Evolutionary conservation across 345 rosid genomes (phyloP).

Genomic region (Raphanus raphanistrum): DNA sequence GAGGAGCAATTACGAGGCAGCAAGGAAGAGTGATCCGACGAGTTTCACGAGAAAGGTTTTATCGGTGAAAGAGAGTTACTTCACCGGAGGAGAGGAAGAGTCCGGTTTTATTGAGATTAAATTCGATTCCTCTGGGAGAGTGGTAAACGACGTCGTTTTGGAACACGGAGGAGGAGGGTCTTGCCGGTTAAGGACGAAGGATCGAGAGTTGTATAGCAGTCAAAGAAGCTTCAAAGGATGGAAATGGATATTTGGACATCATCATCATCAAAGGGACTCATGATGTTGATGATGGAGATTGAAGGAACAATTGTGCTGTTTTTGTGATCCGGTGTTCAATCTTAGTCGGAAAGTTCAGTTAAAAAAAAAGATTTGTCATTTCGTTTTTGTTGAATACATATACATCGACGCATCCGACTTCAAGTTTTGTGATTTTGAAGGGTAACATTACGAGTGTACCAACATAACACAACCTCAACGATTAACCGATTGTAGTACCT

Average conservation of each 20-base stretch:
- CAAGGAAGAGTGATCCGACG: slow-evolving; percentile 40
- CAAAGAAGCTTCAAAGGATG: slow-evolving; percentile 86
- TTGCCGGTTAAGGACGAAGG: slow-evolving; percentile 63
- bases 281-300: not conserved
- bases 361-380: not conserved
- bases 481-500: slow-evolving; percentile 11
- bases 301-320: not conserved
- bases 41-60: slow-evolving; percentile 56
- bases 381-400: slow-evolving; percentile 11
- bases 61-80: slow-evolving; percentile 73
- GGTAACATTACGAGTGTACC: not conserved
- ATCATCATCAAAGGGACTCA: slow-evolving; percentile 12
- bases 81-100: slow-evolving; percentile 62
- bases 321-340: not conserved
- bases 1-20: slow-evolving; percentile 53
- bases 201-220: slow-evolving; percentile 68
- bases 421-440: slow-evolving; percentile 2
- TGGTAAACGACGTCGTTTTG: slow-evolving; percentile 35
- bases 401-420: not conserved
- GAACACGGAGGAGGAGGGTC: slow-evolving; percentile 54
- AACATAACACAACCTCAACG: not conserved
- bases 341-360: not conserved
- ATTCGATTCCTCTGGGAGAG: slow-evolving; percentile 64
- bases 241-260: slow-evolving; percentile 85
- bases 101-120: slow-evolving; percentile 87